phyloP scores from a whole-genome alignment of 148 eudicot species.

The Vaccinium vitisidaea region DNA sequence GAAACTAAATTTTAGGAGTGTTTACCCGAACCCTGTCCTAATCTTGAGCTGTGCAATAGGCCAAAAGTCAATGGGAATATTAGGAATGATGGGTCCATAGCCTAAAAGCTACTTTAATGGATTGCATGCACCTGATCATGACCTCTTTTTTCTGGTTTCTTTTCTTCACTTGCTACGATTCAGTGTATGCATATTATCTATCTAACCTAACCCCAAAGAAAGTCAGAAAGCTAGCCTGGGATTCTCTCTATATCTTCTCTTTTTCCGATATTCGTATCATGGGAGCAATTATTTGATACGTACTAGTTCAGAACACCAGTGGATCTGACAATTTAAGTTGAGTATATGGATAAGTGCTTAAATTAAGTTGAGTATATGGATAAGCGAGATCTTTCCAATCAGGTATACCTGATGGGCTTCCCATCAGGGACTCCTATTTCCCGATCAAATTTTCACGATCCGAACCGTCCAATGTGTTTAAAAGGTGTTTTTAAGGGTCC shows the following conservation, averaged over 20 bases:
- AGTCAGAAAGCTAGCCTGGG: background rate
- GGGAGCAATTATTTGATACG: background rate
- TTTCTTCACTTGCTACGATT: background rate
- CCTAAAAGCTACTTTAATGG: conserved; percentile 4
- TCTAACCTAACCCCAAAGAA: background rate
- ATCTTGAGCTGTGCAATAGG: background rate
- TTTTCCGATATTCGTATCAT: background rate
- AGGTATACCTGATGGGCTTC: too few relatives aligned
- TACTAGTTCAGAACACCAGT: background rate
- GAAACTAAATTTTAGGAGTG: too few relatives aligned
- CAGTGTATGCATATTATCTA: background rate
- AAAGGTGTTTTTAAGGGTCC: too few relatives aligned
- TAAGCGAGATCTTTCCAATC: too few relatives aligned
- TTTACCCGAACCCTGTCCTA: too few relatives aligned
- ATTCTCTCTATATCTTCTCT: background rate
- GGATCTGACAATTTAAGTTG: too few relatives aligned
- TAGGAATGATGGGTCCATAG: background rate
- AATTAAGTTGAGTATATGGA: too few relatives aligned
- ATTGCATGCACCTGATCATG: background rate
- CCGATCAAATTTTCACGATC: too few relatives aligned
- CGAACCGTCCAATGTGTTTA: too few relatives aligned
- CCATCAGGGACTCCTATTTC: too few relatives aligned
- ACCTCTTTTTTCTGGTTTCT: background rate
- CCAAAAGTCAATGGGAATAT: background rate
- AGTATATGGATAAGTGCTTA: too few relatives aligned